Evolutionary conservation across 495 filamentous ascomycete genomes (phyloP), one percentile per base, ranked within the genome.

Genomic region (Penicillium mononematosum): DNA sequence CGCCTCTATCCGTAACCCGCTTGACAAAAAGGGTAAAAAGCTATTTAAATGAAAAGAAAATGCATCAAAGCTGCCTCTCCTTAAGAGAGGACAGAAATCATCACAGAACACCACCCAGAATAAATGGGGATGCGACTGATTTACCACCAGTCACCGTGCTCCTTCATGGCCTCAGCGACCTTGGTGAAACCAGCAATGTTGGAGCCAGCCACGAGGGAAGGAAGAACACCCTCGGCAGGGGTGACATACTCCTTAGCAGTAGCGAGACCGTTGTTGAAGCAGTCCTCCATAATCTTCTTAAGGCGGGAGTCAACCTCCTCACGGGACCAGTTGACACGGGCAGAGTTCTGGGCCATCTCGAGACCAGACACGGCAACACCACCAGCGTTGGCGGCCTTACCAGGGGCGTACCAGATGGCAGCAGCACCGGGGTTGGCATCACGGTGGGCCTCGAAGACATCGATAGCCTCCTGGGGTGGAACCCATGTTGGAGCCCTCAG

Each of bases 131-230:
- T 44, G 45, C 25, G 51, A 66, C 47, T 64, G 56, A 62, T 72
- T 72, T 69, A 81, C 92, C 92, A 98, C 93, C 92, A 98, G 78
- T 98, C 93, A 68, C 94, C 94, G 72, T 96, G 93, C 70, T 94
- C 91, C 69, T 88, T 82, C 92, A 97, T 98, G 66, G 94, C 93
- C 62, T 83, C 83, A 41, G 87, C 94, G 45, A 97, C 94, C 86
- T 98, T 98, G 70, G 86, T 87, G 78, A 97, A 98, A 47, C 94
- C 94, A 51, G 94, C 94, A 77, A 98, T 95, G 78, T 98, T 98
- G 78, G 83, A 87, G 65, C 94, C 94, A 61, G 90, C 91, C 24
- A 97, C 92, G 64, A 98, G 77, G 58, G 85, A 90, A 59, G 94
- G 94, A 62, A 96, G 85, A 72, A 89, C 88, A 64, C 89, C 93